Base-by-base conservation (phyloP, 768 basidiomycete genomes). In the Saitozyma podzolica region DNA sequence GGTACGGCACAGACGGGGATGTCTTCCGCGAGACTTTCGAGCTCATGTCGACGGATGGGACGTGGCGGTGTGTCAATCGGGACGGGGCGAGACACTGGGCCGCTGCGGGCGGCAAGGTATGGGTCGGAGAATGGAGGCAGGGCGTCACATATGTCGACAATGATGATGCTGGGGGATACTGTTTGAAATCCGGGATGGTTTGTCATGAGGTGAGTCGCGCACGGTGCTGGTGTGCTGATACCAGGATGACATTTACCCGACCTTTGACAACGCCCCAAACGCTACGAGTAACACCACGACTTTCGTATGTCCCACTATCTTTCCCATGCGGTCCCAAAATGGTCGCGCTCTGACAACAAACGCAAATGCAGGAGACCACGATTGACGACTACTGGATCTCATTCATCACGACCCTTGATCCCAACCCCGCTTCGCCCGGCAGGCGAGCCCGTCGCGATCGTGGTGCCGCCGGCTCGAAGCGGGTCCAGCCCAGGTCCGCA, bases 131-230 rank as follows among this genome's bases (percentile, higher is more conserved):
- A 58, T 78, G 70, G 70, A 59, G 14, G 13, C 56, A 66, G 48
- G 76, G 76, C 0, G 58, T 54, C 6, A 66, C 59, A 42, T 78
- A 78, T 62, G 52, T 60, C 50, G 54, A 37, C 40, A 74, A 75
- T 62, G 40, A 14, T 14, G 61, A 57, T 14, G 43, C 13, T 8
- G 63, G 62, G 14, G 63, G 61, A 9, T 74, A 73, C 55, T 72
- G 76, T 45, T 29, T 8, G 11, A 19, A 40, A 11, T 45, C 57
- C n/a, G 69, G 74, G 3, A 64, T 56, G 47, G 74, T 75, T 9
- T 78, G 76, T 58, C 76, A 78, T 56, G 74, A 78, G 62, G 76
- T 74, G 37, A 67, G 73, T 54, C 20, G 14, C 6, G 14, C 11
- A 40, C 6, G 19, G 6, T 57, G 11, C 6, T 29, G 13, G 0